These are phyloP conservation scores for Venturia aucupariae DNA, from an alignment of 2,329 filamentous ascomycete species.

Conservation along the genomic window DNA sequence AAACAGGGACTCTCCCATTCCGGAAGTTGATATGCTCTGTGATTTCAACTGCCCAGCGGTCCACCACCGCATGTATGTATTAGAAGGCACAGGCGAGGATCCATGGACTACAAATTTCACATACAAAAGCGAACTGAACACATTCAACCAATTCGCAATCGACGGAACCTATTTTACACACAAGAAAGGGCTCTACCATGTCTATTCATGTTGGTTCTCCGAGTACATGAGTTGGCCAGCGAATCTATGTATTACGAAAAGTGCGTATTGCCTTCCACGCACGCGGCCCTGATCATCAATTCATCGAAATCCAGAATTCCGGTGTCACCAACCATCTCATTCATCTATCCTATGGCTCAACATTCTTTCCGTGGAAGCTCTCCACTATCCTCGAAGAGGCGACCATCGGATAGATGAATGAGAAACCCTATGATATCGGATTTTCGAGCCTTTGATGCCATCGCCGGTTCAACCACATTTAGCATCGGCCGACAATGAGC, in stretches of 20 bases:
- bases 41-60: slow-evolving; percentile 37
- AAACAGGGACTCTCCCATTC: slow-evolving; percentile 28
- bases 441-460: too few species aligned
- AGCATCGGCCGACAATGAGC: too few species aligned
- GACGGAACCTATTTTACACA: slow-evolving; percentile 45
- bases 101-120: slow-evolving; percentile 38
- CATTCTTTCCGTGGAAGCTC: too few species aligned
- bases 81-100: slow-evolving; percentile 34
- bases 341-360: too few species aligned
- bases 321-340: too few species aligned
- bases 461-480: too few species aligned
- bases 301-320: too few species aligned
- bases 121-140: slow-evolving; percentile 39
- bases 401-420: too few species aligned
- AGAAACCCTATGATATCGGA: too few species aligned
- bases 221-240: slow-evolving; percentile 41
- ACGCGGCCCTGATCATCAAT: too few species aligned
- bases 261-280: slow-evolving; percentile 3
- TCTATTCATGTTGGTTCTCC: slow-evolving; percentile 34
- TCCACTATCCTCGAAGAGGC: too few species aligned
- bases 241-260: slow-evolving; percentile 44
- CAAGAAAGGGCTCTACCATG: slow-evolving; percentile 27
- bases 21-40: slow-evolving; percentile 14
- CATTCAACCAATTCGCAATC: slow-evolving; percentile 45
- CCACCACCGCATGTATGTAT: slow-evolving; percentile 43